Evolutionary conservation across 345 rosid species (phyloP).

Genomic region (Boechera stricta): DNA sequence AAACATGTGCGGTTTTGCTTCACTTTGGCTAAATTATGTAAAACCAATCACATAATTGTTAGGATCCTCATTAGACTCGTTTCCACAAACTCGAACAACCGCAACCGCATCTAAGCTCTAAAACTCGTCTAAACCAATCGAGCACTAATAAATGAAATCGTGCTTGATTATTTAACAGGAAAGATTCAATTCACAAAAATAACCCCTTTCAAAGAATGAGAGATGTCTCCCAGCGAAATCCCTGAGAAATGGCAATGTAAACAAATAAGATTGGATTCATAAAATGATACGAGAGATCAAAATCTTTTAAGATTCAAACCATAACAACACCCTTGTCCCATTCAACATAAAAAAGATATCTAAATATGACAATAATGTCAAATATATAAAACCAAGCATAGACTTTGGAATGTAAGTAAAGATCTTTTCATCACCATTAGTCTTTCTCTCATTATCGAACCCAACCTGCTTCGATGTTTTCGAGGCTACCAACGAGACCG

Average conservation of each 20-base stretch:
- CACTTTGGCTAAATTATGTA: background rate
- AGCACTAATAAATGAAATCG: no score
- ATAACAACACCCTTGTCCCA: background rate
- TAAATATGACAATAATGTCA: conserved; percentile 5
- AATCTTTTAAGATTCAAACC: conserved; percentile 7
- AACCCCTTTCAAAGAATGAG: background rate
- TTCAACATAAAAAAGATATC: background rate
- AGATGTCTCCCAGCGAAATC: background rate
- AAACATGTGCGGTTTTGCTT: background rate
- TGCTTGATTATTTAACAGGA: no score
- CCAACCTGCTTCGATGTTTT: conserved; percentile 81
- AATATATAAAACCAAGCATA: conserved; percentile 10
- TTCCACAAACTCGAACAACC: background rate
- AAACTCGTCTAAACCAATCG: no score
- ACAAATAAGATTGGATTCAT: background rate
- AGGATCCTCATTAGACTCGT: background rate
- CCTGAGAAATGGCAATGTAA: no score
- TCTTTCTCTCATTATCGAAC: conserved; percentile 44
- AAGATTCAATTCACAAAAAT: background rate
- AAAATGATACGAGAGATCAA: conserved; percentile 1
- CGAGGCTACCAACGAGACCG: conserved; percentile 73
- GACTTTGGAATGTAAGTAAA: conserved; percentile 2
- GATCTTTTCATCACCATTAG: background rate
- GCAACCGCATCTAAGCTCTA: no score
- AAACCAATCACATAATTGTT: no score